Conservation (phyloP, 495 filamentous ascomycete genomes). For the Clohesyomyces aquaticus region DNA sequence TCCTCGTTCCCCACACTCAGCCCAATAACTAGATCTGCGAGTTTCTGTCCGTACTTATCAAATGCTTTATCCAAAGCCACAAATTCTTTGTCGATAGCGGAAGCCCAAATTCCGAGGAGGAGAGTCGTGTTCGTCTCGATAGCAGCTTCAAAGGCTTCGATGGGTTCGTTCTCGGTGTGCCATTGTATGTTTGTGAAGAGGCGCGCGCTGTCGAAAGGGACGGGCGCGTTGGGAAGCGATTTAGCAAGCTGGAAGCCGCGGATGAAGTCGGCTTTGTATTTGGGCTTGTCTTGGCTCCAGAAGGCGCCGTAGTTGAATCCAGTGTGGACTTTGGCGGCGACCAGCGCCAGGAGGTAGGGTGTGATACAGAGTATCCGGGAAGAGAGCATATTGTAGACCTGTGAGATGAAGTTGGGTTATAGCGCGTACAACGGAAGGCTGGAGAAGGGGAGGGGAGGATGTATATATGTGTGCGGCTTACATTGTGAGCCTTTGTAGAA, state of each 20-base stretch:
- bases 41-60: slow-evolving; percentile 57
- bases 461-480: too few species aligned
- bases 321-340: slow-evolving; percentile 49
- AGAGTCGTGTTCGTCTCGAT: slow-evolving; percentile 58
- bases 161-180: slow-evolving; percentile 56
- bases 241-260: slow-evolving; percentile 67
- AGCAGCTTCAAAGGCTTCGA: slow-evolving; percentile 51
- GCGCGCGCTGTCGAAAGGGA: slow-evolving; percentile 68
- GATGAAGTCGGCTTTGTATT: slow-evolving; percentile 65
- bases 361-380: too few species aligned
- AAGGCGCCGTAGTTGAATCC: slow-evolving; percentile 81
- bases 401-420: too few species aligned
- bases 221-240: slow-evolving; percentile 64
- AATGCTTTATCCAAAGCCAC: slow-evolving; percentile 65
- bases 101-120: slow-evolving; percentile 75
- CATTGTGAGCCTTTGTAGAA: too few species aligned
- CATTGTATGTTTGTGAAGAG: slow-evolving; percentile 62
- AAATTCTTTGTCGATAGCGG: slow-evolving; percentile 61
- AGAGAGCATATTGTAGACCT: too few species aligned
- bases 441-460: too few species aligned
- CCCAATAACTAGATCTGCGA: slow-evolving; percentile 67
- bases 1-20: slow-evolving; percentile 87
- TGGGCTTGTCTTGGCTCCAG: slow-evolving; percentile 60
- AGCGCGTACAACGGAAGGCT: too few species aligned
- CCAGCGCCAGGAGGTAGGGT: too few species aligned